Evolutionary conservation across 106 monocot species (phyloP).

Genomic region (Xerophyta viscosa): DNA sequence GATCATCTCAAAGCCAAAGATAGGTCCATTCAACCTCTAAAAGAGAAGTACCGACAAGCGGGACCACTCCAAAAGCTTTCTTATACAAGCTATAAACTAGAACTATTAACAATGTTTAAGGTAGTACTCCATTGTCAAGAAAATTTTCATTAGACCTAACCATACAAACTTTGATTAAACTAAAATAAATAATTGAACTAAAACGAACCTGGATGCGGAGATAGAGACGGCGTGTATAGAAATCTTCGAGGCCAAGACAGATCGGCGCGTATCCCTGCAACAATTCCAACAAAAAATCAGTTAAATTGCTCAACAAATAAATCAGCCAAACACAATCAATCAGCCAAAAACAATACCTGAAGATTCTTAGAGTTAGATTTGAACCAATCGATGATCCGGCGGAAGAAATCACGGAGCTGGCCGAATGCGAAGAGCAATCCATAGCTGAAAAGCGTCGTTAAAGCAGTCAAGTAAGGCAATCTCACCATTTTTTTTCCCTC

Average conservation of each 20-base stretch:
- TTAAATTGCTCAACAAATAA: not conserved
- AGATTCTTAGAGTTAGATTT: slow-evolving; percentile 37
- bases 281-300: slow-evolving; percentile 5
- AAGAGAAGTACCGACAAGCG: too few relatives aligned
- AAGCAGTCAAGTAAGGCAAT: slow-evolving; percentile 68
- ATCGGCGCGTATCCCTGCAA: slow-evolving; percentile 78
- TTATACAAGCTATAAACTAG: too few relatives aligned
- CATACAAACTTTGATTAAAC: not conserved
- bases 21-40: too few relatives aligned
- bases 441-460: slow-evolving; percentile 89
- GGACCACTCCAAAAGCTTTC: too few relatives aligned
- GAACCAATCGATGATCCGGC: slow-evolving; percentile 62
- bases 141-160: too few relatives aligned
- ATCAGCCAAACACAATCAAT: not conserved
- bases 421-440: slow-evolving; percentile 86
- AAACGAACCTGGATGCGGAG: slow-evolving; percentile 70
- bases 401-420: slow-evolving; percentile 72
- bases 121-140: too few relatives aligned
- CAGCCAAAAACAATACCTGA: slow-evolving; percentile 23
- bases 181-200: not conserved
- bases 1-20: too few relatives aligned
- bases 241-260: slow-evolving; percentile 81
- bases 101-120: too few relatives aligned
- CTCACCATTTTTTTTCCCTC: slow-evolving; percentile 59
- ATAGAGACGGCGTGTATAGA: slow-evolving; percentile 75